Base-by-base conservation (phyloP, 1,284 basidiomycete genomes). In the Fomitopsis schrenkii region DNA sequence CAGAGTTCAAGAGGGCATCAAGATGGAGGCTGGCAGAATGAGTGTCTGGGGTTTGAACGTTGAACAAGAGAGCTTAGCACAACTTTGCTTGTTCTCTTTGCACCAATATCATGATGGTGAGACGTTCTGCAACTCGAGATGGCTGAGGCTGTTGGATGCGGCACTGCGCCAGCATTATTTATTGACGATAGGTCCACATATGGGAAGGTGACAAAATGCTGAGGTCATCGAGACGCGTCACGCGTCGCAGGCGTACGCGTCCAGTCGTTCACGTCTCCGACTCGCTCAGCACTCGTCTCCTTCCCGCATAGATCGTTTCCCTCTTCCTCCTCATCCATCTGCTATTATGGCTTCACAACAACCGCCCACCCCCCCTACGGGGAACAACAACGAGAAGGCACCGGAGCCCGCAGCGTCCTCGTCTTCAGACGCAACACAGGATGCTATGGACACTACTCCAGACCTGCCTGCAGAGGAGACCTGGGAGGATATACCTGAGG, bases 401-500 rank as follows among this genome's bases (percentile, higher is more conserved):
- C 57, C 64, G 17, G 68, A 68, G 1, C 63, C 71, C 2, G 65
- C 77, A 1, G 69, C 79, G 1, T 68, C 79, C 3, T 71, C 79
- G 4, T 60, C 77, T 0, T 63, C 78, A 35, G 52, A 54, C 1
- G 62, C 72, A 4, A 63, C 77, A 1, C 62, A 75, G 55, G 75
- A 81, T 64, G 77, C 77, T 28, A 92, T 92, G 90, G 91, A 93
- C 72, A 87, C 83, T 3, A 82, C 85, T 28, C 83, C 88, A 59
- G 90, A 91, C 70, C 78, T 79, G 45, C 86, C 85, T 1, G 75
- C 80, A 15, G 90, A 89, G 71, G 91, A 93, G 73, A 88, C 85
- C 58, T 94, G 88, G 86, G 86, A 84, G 28, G 92, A 94, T 71
- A 90, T 95, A 62, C 91, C 93, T 1, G 86, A 87, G 66, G 93